Conservation (phyloP, 805 yeast species). For the Saccharomycopsis fermentans region DNA sequence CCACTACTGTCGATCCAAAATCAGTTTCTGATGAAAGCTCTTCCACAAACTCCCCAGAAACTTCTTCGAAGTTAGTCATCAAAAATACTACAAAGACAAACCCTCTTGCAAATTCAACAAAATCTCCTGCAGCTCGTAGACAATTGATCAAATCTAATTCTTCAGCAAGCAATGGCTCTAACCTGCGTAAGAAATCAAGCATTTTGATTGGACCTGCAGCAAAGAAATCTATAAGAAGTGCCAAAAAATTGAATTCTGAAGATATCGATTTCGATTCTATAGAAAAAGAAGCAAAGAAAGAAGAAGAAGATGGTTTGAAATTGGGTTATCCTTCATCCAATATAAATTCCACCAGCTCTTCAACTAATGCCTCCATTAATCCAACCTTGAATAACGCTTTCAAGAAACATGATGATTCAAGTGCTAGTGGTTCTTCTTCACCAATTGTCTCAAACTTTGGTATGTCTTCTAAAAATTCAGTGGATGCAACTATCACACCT, state of each 20-base stretch:
- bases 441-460: not conserved
- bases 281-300: constrained; percentile 73
- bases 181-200: constrained; percentile 29
- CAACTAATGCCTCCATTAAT: not conserved
- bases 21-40: constrained; percentile 14
- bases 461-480: constrained; percentile 1
- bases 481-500: constrained; percentile 46
- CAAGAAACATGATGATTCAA: constrained; percentile 2
- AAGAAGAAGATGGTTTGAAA: constrained; percentile 51
- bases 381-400: constrained; percentile 28
- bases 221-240: constrained; percentile 44
- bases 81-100: not conserved
- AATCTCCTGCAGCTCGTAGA: constrained; percentile 12
- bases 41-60: not conserved
- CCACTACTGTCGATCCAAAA: constrained; percentile 32
- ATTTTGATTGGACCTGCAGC: constrained; percentile 38
- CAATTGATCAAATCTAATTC: constrained; percentile 18
- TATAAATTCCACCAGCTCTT: not conserved
- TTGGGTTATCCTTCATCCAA: constrained; percentile 35
- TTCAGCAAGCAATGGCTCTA: not conserved
- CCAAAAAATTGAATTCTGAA: constrained; percentile 42
- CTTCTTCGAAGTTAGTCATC: constrained; percentile 7
- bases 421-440: not conserved
- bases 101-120: not conserved
- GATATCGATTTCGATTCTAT: constrained; percentile 54